These are phyloP conservation scores for bread wheat (Triticum aestivum) DNA, from an alignment of 176 grass and related monocot genomes.

Conservation along the genomic window DNA sequence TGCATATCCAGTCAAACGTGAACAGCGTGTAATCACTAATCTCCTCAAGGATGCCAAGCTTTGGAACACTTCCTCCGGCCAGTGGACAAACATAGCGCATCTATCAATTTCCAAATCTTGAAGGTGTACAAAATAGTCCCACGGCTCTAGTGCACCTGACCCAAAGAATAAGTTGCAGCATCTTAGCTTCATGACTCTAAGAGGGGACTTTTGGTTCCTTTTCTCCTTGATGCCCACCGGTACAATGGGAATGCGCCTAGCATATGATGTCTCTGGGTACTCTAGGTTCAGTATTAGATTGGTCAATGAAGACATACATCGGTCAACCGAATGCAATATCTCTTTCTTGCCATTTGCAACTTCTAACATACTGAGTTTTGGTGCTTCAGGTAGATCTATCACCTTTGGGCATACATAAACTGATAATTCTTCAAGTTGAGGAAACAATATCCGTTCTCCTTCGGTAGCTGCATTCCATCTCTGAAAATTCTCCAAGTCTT, in stretches of 20 bases:
- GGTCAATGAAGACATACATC: not conserved
- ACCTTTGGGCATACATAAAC: too few relatives aligned
- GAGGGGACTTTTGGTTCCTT: not conserved
- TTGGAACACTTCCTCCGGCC: not conserved
- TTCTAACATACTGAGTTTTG: not conserved
- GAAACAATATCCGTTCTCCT: too few relatives aligned
- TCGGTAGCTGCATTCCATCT: too few relatives aligned
- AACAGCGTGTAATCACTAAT: fast-evolving
- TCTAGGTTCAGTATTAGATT: not conserved
- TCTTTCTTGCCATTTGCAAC: not conserved
- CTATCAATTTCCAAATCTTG: fast-evolving
- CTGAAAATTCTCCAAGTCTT: too few relatives aligned
- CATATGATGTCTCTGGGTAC: not conserved
- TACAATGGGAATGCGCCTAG: too few relatives aligned
- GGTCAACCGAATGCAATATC: not conserved
- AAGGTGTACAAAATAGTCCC: not conserved
- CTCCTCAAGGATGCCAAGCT: not conserved
- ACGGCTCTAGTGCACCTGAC: too few relatives aligned
- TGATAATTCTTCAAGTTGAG: too few relatives aligned
- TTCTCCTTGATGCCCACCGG: not conserved
- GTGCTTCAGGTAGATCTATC: too few relatives aligned
- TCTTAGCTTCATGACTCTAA: fast-evolving
- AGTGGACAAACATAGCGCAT: not conserved
- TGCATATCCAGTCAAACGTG: not conserved
- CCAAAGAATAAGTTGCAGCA: not conserved